Evolutionary conservation across 2,329 filamentous ascomycete genomes (phyloP), one percentile per base, ranked within the genome.

Genomic region (Clonostachys chloroleuca): DNA sequence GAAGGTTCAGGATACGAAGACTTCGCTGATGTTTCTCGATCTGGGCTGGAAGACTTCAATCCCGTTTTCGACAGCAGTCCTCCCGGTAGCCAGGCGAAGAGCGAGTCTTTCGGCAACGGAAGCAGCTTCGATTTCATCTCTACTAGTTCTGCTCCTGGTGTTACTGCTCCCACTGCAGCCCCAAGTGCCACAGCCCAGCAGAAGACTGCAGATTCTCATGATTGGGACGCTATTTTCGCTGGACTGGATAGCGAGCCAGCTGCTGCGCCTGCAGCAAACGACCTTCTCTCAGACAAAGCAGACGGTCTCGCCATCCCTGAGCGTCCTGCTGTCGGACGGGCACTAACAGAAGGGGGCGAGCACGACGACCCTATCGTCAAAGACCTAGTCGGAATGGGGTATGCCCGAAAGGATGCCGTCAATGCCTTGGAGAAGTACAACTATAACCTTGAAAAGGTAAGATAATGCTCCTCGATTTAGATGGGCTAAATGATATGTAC

Each of bases 211-310:
- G 78, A 80, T 13, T 69, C 72, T 34, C 87, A 95, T 56, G 92
- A 97, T 64, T 97, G 94, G 94, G 92, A 97, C 59, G 87, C 90
- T 37, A 89, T 97, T 47, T 97, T 97, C 68, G 87, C 89, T 2
- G 85, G 86, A 24, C 73, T 95, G 8, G 87, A 92, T 56, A 60
- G 59, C 49, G 56, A 65, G 40, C 51, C 61, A 51, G 54, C 64
- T 43, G 49, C 59, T 18, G 35, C 46, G 18, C 47, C 54, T 13
- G 50, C 47, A 9, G 40, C 43, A 5, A 48, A 45, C 34, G 36
- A 47, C 42, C 24, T 30, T 30, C 42, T 43, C 40, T 34, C 40
- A 5, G 44, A 36, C 30, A 43, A 40, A 14, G 16, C 43, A 5
- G 35, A 48, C 40, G 49, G 51, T 20, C n/a, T 24, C 9, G 45